Evolutionary conservation across 108 stramenopile genomes (phyloP), one percentile per base, ranked within the genome.

Genomic region (Fragilaria radians): DNA sequence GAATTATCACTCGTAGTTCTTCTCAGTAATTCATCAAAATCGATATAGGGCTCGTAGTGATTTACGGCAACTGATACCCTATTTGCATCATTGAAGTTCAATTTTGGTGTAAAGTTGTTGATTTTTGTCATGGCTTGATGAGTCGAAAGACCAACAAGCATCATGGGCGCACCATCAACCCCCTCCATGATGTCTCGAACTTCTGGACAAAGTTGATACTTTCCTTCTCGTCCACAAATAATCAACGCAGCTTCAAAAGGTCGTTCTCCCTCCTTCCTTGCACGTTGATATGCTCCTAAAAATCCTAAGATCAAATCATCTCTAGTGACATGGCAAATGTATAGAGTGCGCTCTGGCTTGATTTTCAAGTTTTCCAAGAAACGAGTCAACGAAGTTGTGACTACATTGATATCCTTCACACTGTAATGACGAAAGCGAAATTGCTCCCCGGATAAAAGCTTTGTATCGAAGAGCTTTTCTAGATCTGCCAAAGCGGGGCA

Each of bases 221-320:
- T 81, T 26, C 70, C 85, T 28, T 70, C 72, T 24, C 88, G 71
- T 5, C 93, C 93, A 72, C 86, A 93, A 45, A 91, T 66, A 1
- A 94, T 55, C 48, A 95, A 57, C 1, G 94, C 87, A 5, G 88
- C 87, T 72, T 91, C 87, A 50, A 85, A 89, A 9, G 71, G 68
- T 5, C 53, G 30, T 46, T 67, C 82, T 18, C 63, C 61, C 27
- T 69, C 69, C 48, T 47, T 49, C 9, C 19, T 18, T 0, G 68
- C 58, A 36, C 89, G 68, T 71, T 91, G 83, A 69, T 70, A 88
- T 67, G 93, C 91, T 2, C 69, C 83, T 67, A 96, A 70, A 72
- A 95, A 91, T 48, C 95, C 95, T 11, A 98, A 63, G 31, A 97
- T 86, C 28, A 95, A 77, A 70, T 97, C 96, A 52, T 84, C 65